phyloP scores from a whole-genome alignment of 345 rosid genomes.

The Erysimum cheiranthoides region DNA sequence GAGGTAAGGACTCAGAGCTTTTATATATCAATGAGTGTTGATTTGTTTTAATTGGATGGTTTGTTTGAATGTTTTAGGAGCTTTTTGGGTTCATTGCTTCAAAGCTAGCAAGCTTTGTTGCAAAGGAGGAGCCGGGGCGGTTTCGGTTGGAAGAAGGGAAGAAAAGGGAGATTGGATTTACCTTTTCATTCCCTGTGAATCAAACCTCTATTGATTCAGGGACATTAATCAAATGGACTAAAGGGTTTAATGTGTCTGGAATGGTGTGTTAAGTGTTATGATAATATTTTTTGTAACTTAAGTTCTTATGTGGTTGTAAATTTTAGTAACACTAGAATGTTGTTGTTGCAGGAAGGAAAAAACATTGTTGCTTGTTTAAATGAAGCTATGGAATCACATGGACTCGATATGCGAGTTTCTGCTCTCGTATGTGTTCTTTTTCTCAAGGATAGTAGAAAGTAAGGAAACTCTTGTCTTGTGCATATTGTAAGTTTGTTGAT shows the following conservation, averaged over 20 bases:
- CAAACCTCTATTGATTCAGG: conserved; percentile 84
- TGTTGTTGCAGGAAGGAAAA: conserved; percentile 64
- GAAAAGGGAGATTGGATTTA: conserved; percentile 81
- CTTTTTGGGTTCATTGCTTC: conserved; percentile 85
- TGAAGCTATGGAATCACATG: conserved; percentile 75
- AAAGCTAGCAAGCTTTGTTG: conserved; percentile 59
- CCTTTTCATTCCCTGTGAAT: conserved; percentile 86
- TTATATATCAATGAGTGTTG: neutral
- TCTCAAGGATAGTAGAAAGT: neutral
- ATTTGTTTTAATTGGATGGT: neutral
- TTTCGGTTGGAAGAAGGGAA: conserved; percentile 62
- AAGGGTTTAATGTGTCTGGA: conserved; percentile 86
- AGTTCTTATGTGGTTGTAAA: neutral
- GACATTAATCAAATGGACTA: conserved; percentile 81
- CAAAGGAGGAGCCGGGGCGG: conserved; percentile 55
- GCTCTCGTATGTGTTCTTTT: conserved; percentile 61
- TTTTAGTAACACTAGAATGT: neutral
- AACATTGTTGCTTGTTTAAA: conserved; percentile 83
- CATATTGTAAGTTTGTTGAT: neutral
- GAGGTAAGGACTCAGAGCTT: conserved; percentile 53
- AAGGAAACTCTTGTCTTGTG: conserved; percentile 22
- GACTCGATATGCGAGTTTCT: conserved; percentile 77
- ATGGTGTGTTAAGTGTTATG: conserved; percentile 51
- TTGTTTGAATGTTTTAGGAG: conserved; percentile 49
- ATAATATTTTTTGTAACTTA: neutral